Percentiles rank a stretch among this genome's conserved stretches.
phyloP scores from a whole-genome alignment of 805 yeast species.

The Candida ipomoeae region DNA sequence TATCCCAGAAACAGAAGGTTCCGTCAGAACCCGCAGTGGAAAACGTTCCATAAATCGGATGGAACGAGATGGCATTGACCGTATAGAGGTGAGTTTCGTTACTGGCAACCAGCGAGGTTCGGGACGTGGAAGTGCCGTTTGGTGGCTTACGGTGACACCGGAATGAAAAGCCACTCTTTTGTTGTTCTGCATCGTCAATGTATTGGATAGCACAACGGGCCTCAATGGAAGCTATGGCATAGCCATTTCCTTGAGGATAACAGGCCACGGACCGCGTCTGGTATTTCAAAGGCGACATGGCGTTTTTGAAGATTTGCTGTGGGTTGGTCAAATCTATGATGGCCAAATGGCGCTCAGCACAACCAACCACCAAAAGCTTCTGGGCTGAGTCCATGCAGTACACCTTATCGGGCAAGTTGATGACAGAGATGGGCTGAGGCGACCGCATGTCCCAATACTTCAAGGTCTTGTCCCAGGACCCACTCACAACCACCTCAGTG shows the following conservation, averaged over 20 bases:
- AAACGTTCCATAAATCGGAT: constrained; percentile 87
- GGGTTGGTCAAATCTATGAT: constrained; percentile 82
- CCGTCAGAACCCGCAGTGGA: constrained; percentile 96
- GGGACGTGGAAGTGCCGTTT: constrained; percentile 27
- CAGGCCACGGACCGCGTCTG: constrained; percentile 83
- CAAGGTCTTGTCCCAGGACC: constrained; percentile 95
- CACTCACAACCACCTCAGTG: constrained; percentile 79
- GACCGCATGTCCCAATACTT: constrained; percentile 93
- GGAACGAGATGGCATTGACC: constrained; percentile 77
- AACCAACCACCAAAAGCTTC: constrained; percentile 83
- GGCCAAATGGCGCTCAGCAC: constrained; percentile 82
- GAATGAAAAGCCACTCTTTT: constrained; percentile 76
- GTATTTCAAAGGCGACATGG: constrained; percentile 77
- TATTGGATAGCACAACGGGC: constrained; percentile 95
- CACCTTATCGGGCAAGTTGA: constrained; percentile 84
- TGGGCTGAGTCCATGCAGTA: constrained; percentile 83
- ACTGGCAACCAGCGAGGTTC: constrained; percentile 20
- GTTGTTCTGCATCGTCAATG: constrained; percentile 76
- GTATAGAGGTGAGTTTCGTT: constrained; percentile 67
- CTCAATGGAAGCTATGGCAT: constrained; percentile 88
- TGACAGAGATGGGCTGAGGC: constrained; percentile 74
- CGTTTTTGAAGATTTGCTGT: constrained; percentile 68
- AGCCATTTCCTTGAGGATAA: constrained; percentile 89
- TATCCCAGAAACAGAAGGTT: constrained; percentile 92
- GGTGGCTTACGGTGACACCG: constrained; percentile 85